A percentile compares a stretch with the other conserved stretches of the same genome.
Conservation (phyloP, 371 early-diverging fungal species). For the Capniomyces stellatus region DNA sequence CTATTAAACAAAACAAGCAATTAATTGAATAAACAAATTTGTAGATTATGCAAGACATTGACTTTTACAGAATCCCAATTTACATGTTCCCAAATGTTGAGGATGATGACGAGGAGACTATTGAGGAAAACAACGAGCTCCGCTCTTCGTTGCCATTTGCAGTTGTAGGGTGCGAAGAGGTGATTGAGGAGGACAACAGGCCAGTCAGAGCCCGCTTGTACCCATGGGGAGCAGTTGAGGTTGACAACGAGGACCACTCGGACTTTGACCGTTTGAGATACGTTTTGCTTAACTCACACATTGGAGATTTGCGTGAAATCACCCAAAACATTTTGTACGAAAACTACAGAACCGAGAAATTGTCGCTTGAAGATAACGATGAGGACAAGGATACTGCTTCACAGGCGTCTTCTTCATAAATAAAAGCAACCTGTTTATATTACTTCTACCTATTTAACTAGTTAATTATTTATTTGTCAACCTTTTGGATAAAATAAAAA, state of each 20-base stretch:
- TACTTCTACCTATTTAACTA: neutral
- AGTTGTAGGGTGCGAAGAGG: slow-evolving; percentile 87
- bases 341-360: slow-evolving; percentile 89
- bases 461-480: neutral
- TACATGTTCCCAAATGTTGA: slow-evolving; percentile 47
- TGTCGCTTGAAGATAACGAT: slow-evolving; percentile 18
- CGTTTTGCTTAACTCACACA: slow-evolving; percentile 75
- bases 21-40: slow-evolving; percentile 39
- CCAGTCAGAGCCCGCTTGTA: slow-evolving; percentile 83
- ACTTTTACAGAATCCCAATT: slow-evolving; percentile 78
- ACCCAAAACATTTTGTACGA: slow-evolving; percentile 91
- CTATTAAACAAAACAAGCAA: slow-evolving; percentile 33
- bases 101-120: slow-evolving; percentile 74
- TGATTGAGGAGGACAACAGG: slow-evolving; percentile 34
- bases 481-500: neutral
- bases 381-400: neutral
- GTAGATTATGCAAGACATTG: slow-evolving; percentile 78
- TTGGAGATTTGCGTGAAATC: slow-evolving; percentile 86
- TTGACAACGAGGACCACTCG: slow-evolving; percentile 70
- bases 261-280: slow-evolving; percentile 90
- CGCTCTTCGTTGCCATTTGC: slow-evolving; percentile 81
- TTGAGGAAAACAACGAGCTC: slow-evolving; percentile 88
- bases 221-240: slow-evolving; percentile 97
- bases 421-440: neutral
- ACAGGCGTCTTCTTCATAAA: neutral